Base-by-base conservation (phyloP, 441 rosid species). In the Syzygium malaccense region DNA sequence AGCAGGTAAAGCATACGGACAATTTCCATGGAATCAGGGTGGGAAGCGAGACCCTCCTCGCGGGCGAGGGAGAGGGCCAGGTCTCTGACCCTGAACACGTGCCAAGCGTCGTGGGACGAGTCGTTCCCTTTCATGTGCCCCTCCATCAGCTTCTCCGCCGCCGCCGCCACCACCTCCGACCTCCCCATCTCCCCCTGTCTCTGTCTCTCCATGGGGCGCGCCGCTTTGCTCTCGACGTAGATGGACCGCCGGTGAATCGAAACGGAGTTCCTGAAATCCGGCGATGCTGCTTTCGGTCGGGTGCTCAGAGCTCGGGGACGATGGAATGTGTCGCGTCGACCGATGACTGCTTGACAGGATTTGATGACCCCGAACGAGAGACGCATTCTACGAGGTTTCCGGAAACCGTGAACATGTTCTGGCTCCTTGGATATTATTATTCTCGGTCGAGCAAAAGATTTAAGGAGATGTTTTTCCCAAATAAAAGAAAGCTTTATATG, bases 81-180 rank as follows among this genome's bases (percentile, higher is more conserved):
- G 91, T 94, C 97, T 80, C 98, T 90, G 49, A 97, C 98, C 92
- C 98, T 93, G 94, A 95, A 92, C 56, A 95, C 98, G 86, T 97
- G 98, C 87, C 88, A 91, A 19, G 95, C 92, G 88, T 96, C 99
- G 87, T 95, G 99, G 55, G 99, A 96, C 18, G 97, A 93, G 91
- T 97, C 98, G 93, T 97, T 95, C 87, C 95, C 96, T 79, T 92
- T 93, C 99, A 97, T 95, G 79, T 60, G 41, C 86, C 85, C 92
- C 86, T 92, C 90, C 91, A 95, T 95, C 86, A 97, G 89, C 91
- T 92, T 88, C 95, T 93, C 97, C 41, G 98, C 98, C 33, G 92
- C 94, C 90, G 86, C 91, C 92, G 89, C 92, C 25, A 80, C 87
- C 86, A 85, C 91, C 60, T 80, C 91, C 60, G 80, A 66, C 54